Conservation (phyloP, 768 basidiomycete species). For the Rhizopogon rudus region DNA sequence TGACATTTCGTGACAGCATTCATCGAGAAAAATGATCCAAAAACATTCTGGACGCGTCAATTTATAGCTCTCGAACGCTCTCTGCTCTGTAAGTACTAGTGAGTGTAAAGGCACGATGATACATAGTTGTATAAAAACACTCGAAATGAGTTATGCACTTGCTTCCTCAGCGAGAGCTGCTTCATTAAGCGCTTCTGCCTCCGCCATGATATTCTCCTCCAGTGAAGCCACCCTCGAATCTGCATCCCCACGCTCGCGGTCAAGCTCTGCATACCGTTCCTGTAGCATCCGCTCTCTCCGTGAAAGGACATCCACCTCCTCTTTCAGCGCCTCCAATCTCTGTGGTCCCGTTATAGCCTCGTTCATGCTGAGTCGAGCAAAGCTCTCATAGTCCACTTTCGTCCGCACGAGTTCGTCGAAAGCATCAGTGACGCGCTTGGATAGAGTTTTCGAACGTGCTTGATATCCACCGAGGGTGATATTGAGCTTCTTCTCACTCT, state of each 20-base stretch:
- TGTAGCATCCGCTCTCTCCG: slow-evolving; percentile 76
- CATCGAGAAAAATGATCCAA: no score
- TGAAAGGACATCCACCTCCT: slow-evolving; percentile 83
- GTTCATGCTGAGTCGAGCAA: slow-evolving; percentile 62
- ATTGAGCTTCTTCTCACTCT: slow-evolving; percentile 86
- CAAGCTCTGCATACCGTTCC: slow-evolving; percentile 78
- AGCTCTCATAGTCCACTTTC: slow-evolving; percentile 74
- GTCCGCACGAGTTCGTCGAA: slow-evolving; percentile 68
- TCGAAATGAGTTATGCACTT: slow-evolving; percentile 1
- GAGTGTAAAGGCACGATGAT: neutral
- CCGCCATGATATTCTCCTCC: slow-evolving; percentile 85
- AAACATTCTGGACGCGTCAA: no score
- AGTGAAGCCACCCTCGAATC: slow-evolving; percentile 53
- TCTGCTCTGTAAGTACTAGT: neutral
- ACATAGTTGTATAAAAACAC: slow-evolving; percentile 9
- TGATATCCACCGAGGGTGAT: slow-evolving; percentile 91
- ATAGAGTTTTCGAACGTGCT: slow-evolving; percentile 61
- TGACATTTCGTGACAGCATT: neutral
- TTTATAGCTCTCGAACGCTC: no score
- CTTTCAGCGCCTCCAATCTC: slow-evolving; percentile 71
- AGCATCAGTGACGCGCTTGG: slow-evolving; percentile 56
- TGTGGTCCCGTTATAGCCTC: slow-evolving; percentile 77
- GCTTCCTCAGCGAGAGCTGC: slow-evolving; percentile 60
- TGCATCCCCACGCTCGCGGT: slow-evolving; percentile 59
- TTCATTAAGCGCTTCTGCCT: slow-evolving; percentile 80